Evolutionary conservation across 2,329 filamentous ascomycete species (phyloP), one percentile per base, ranked within the genome.

Genomic region (Gaeumannomyces sp.): DNA sequence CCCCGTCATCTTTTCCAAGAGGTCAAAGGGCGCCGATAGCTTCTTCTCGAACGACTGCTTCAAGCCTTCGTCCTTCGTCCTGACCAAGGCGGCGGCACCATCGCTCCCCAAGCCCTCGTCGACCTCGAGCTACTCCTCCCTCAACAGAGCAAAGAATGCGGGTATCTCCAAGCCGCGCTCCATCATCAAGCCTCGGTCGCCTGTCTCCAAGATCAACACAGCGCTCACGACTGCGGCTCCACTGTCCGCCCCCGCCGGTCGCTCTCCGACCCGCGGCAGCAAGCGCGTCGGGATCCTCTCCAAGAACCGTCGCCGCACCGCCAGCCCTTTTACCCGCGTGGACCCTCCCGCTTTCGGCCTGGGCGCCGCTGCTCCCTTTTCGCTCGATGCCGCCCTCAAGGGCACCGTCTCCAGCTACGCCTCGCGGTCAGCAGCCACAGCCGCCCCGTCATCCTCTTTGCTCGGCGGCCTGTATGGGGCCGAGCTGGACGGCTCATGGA

Each of bases 371-470:
- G 78, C 89, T 4, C 91, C 92, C 0, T 96, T 97, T 77, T 93
- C 90, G 64, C 87, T 97, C 66, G 90, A 95, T 73, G 90, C 91
- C 29, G 93, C 92, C 4, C 85, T 96, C 68, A 90, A 86, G 74
- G 90, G 90, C 62, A 92, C 90, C 33, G 86, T 93, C 64, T 80
- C 89, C 7, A 81, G 81, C 67, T 89, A 89, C 74, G 78, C 78
- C 4, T 78, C 81, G 60, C 83, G 80, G 65, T 27, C 59, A 64
- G 33, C n/a, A 70, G 50, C 73, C 19, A 68, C 73, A 2, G 66
- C 73, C 7, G 67, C 73, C 57, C 68, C 73, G 64, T 72, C 71
- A 68, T 70, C 71, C 64, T 62, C 72, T 65, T n/a, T 59, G 7
- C 70, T 74, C 61, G 66, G 56, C 2, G 50, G 53, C 31, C 72